Percentiles rank a stretch among this genome's conserved stretches.
phyloP scores from a whole-genome alignment of 140 eudicot species.

The Ambrosia hybrid region DNA sequence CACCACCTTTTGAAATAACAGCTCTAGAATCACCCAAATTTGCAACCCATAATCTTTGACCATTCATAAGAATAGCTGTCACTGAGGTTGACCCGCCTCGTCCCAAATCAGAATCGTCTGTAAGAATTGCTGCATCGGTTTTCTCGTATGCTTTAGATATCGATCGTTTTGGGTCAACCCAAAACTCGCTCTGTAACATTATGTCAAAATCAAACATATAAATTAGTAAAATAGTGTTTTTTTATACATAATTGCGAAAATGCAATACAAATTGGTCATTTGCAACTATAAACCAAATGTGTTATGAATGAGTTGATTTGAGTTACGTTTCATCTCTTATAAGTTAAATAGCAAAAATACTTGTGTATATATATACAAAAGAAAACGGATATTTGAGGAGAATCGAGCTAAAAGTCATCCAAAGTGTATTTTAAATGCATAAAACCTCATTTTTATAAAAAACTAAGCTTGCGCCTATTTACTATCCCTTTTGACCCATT shows the following conservation, averaged over 20 bases:
- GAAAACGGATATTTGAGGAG: too few species aligned
- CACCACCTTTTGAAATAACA: conserved; percentile 60
- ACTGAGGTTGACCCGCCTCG: conserved; percentile 78
- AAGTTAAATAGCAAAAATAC: too few species aligned
- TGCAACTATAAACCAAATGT: too few species aligned
- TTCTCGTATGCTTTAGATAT: conserved; percentile 64
- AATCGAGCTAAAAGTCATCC: too few species aligned
- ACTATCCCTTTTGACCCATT: too few species aligned
- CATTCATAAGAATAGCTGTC: conserved; percentile 59
- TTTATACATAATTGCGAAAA: too few species aligned
- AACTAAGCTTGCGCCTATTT: too few species aligned
- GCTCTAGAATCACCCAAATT: conserved; percentile 80
- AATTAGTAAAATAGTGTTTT: neutral
- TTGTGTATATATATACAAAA: too few species aligned
- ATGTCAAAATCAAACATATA: conserved; percentile 3
- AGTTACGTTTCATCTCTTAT: too few species aligned
- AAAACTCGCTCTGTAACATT: conserved; percentile 48
- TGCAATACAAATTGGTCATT: too few species aligned
- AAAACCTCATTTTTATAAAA: too few species aligned
- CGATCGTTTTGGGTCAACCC: conserved; percentile 55
- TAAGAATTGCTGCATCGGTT: conserved; percentile 66
- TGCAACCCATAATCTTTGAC: conserved; percentile 63
- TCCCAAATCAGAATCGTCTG: conserved; percentile 56
- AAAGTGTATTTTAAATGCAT: too few species aligned
- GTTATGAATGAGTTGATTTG: neutral